Conservation (phyloP, 2,329 filamentous ascomycete species). For the Aspergillus phoenicis region DNA sequence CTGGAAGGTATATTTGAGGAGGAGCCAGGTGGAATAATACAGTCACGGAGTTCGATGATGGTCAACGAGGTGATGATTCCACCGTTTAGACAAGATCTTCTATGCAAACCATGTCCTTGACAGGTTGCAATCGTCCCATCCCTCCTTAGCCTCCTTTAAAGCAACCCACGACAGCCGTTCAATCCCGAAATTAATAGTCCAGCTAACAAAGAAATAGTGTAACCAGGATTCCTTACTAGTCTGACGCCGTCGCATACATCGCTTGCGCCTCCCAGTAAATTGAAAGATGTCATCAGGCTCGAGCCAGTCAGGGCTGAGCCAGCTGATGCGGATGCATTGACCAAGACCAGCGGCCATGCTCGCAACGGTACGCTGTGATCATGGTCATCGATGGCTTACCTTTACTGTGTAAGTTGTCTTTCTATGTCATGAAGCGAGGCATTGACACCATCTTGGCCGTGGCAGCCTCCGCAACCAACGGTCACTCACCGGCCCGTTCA, state of each 20-base stretch:
- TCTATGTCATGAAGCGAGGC: background rate
- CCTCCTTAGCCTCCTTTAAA: background rate
- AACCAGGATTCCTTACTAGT: background rate
- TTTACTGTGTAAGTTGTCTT: background rate
- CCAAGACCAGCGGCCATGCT: background rate
- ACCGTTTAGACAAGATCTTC: background rate
- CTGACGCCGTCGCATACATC: background rate
- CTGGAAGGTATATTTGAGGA: background rate
- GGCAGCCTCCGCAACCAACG: background rate
- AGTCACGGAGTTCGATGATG: too few relatives aligned
- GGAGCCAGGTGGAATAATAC: background rate
- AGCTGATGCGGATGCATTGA: too few relatives aligned
- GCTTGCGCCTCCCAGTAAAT: background rate
- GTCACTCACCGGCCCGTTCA: background rate
- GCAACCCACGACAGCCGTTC: background rate
- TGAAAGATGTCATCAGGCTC: background rate
- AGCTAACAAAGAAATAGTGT: background rate
- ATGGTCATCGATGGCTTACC: background rate
- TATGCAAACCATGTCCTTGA: background rate
- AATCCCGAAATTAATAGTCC: background rate
- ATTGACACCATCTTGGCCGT: background rate
- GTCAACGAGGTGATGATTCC: too few relatives aligned
- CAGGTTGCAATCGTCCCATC: background rate
- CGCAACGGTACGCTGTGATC: background rate
- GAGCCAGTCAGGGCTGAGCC: too few relatives aligned